A percentile compares a stretch with the other conserved stretches of the same genome.
These are phyloP conservation scores for Aspergillus carlsbadensis DNA, from an alignment of 495 filamentous ascomycete species.

Conservation along the genomic window DNA sequence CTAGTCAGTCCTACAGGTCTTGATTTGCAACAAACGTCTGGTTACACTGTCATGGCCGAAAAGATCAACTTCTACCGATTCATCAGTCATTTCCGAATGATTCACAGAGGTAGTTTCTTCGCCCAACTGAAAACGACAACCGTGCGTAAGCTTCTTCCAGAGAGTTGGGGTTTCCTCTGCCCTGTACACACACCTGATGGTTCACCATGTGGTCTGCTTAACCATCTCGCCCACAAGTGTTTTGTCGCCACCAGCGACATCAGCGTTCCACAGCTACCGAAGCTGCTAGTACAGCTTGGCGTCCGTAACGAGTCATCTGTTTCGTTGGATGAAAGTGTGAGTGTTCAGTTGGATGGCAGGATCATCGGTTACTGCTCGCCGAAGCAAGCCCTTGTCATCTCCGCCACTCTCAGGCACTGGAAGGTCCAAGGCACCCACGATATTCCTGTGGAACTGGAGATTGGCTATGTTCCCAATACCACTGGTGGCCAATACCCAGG, in stretches of 20 bases:
- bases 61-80: slow-evolving; percentile 99
- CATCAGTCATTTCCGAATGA: slow-evolving; percentile 98
- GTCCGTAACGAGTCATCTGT: slow-evolving; percentile 69
- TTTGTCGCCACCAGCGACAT: slow-evolving; percentile 72
- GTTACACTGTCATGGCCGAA: slow-evolving; percentile 94
- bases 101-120: slow-evolving; percentile 98
- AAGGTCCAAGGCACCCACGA: slow-evolving; percentile 89
- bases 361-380: slow-evolving; percentile 90
- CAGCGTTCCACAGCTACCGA: slow-evolving; percentile 70
- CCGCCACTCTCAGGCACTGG: slow-evolving; percentile 85
- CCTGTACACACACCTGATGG: slow-evolving; percentile 98
- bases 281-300: slow-evolving; percentile 72
- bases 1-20: slow-evolving; percentile 85
- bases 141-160: slow-evolving; percentile 89
- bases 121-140: slow-evolving; percentile 96
- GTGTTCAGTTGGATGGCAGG: slow-evolving; percentile 83
- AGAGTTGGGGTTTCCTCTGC: slow-evolving; percentile 97
- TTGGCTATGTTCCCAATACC: slow-evolving; percentile 86
- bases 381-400: slow-evolving; percentile 71
- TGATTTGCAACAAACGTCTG: slow-evolving; percentile 90
- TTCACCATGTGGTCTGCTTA: slow-evolving; percentile 88
- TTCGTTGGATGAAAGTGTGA: slow-evolving; percentile 74
- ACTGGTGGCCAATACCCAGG: slow-evolving; percentile 91
- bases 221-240: slow-evolving; percentile 95
- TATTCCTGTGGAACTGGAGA: slow-evolving; percentile 82